Evolutionary conservation across 2,329 filamentous ascomycete species (phyloP).

Genomic region (Ceratocystis harringtonii): DNA sequence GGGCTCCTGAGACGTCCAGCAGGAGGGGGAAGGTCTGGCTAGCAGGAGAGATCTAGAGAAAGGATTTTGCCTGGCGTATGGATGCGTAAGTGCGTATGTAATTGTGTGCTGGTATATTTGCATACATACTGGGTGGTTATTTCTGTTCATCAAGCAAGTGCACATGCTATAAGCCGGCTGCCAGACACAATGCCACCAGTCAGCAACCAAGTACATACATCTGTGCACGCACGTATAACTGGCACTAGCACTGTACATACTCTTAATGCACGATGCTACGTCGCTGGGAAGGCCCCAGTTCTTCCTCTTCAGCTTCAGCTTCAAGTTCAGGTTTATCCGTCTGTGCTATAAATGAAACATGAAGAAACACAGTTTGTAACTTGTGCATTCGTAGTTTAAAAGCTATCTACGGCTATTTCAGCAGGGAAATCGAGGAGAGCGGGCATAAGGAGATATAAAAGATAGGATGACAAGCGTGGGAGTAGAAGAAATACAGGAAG

Average conservation of each 20-base stretch:
- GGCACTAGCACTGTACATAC: neutral
- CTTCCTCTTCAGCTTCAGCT: neutral
- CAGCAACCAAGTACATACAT: neutral
- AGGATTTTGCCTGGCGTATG: neutral
- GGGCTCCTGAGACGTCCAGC: neutral
- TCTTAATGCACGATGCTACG: neutral
- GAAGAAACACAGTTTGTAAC: neutral
- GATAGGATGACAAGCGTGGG: neutral
- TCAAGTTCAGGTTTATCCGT: neutral
- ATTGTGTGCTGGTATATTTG: neutral
- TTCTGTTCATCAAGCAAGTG: no score
- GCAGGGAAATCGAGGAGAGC: neutral
- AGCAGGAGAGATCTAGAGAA: neutral
- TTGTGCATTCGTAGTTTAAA: neutral
- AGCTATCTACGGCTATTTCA: neutral
- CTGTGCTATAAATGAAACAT: neutral
- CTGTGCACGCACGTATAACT: neutral
- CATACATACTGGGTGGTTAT: neutral
- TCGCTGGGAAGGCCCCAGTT: neutral
- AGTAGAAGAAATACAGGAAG: neutral
- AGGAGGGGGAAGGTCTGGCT: neutral
- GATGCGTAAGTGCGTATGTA: neutral
- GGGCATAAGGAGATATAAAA: neutral
- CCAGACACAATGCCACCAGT: no score
- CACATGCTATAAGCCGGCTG: no score